Base-by-base conservation (phyloP, 345 rosid genomes). In the Camelina laxa region DNA sequence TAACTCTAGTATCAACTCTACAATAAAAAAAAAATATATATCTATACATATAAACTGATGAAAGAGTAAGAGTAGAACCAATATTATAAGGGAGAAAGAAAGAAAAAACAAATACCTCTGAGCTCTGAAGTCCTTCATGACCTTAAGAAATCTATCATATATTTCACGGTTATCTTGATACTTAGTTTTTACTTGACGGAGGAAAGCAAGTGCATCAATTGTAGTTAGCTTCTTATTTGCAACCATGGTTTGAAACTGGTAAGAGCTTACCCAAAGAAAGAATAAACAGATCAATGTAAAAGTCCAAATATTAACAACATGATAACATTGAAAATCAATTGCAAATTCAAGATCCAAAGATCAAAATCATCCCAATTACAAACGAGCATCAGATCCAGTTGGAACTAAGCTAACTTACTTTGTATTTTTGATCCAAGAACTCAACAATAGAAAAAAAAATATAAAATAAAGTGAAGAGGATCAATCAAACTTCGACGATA, bases 41-140 rank as follows among this genome's bases (percentile, higher is more conserved):
- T 24, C 1, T 21, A 21, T 1, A 30, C 6, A 30, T 31, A 31
- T 31, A 33, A 33, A 33, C 2, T 6, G 1, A 31, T 31, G 35
- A 55, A 72, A 61, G 14, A 61, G 53, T 9, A 61, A 72, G 50
- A 61, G 53, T 9, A 72, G 61, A 61, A 24, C 20, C 38, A 36
- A 50, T 11, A 48, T 48, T 70, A 48, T 6, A 6, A 14, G 16
- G 14, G 3, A 27, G 3, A 1, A 9, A 59, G 2, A 48, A 7
- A 31, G 30, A 6, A 45, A n/a, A 42, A 1, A 42, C 1, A 39
- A 5, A 16, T 41, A 90, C 98, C 89, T 87, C 45, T 86, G 85
- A 57, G 93, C 91, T 83, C 85, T 87, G 75, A 87, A 93, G 80
- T 88, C 97, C 74, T 85, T 91, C 91, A 91, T 88, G 49, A 89